A percentile compares a stretch with the other conserved stretches of the same genome.
These are phyloP conservation scores for Gentiana macrophylla DNA, from an alignment of 257 asterid species.

Conservation along the genomic window DNA sequence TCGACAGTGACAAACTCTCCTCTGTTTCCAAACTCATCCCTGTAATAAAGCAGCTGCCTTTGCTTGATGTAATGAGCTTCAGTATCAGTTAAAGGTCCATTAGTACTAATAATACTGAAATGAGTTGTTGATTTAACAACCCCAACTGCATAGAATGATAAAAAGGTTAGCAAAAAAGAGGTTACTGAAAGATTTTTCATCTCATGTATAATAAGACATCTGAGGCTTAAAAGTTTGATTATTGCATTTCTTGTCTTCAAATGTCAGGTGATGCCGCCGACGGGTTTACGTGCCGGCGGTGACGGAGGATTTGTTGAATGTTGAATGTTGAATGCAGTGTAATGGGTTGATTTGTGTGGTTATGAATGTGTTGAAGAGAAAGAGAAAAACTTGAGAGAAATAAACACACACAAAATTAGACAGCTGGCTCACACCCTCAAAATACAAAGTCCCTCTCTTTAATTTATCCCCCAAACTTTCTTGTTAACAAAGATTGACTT, in stretches of 20 bases:
- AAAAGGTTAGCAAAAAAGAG: conserved; percentile 11
- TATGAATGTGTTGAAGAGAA: conserved; percentile 10
- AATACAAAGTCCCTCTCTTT: conserved; percentile 32
- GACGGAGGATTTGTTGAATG: neutral
- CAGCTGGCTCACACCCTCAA: conserved; percentile 90
- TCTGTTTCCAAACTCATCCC: conserved; percentile 67
- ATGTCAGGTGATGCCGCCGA: conserved; percentile 10
- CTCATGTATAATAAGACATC: conserved; percentile 56
- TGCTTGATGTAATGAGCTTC: conserved; percentile 44
- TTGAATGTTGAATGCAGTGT: no score
- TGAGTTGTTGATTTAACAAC: conserved; percentile 11
- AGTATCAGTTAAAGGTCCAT: conserved; percentile 50
- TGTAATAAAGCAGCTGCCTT: conserved; percentile 65
- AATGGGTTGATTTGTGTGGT: neutral
- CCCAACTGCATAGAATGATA: conserved; percentile 4
- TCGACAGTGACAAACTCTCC: conserved; percentile 65
- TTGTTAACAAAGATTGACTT: neutral
- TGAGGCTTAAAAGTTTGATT: conserved; percentile 12
- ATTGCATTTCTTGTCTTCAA: neutral
- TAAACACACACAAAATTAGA: conserved; percentile 9
- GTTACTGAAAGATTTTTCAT: conserved; percentile 37
- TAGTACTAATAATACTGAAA: conserved; percentile 11
- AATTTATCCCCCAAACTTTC: conserved; percentile 12
- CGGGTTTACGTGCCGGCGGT: conserved; percentile 17
- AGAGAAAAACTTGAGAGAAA: conserved; percentile 4